Evolutionary conservation across 805 yeast genomes (phyloP).

Genomic region (Kluyveromyces dobzhanskii): DNA sequence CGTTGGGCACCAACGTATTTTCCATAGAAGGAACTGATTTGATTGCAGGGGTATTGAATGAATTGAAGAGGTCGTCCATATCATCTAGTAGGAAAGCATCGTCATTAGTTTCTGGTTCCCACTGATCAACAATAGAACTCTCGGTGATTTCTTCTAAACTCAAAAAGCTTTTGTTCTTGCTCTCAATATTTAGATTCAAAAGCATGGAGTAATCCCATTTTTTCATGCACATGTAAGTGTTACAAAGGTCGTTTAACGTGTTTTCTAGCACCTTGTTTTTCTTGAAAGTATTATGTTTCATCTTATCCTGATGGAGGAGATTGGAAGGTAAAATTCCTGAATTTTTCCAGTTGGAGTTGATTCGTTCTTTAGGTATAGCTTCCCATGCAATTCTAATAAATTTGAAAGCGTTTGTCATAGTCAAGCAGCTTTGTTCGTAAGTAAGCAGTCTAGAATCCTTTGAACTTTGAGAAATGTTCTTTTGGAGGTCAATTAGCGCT

Average conservation of each 20-base stretch:
- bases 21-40: background rate
- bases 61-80: background rate
- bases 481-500: conserved; percentile 27
- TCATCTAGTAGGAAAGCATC: conserved; percentile 1
- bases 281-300: conserved; percentile 26
- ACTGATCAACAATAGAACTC: conserved; percentile 45
- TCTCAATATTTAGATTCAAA: conserved; percentile 40
- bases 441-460: conserved; percentile 15
- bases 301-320: conserved; percentile 23
- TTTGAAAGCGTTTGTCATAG: conserved; percentile 49
- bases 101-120: conserved; percentile 23
- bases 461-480: conserved; percentile 13
- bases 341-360: conserved; percentile 37
- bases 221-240: conserved; percentile 39
- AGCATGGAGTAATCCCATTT: conserved; percentile 53
- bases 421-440: conserved; percentile 36
- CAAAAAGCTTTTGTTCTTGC: conserved; percentile 37
- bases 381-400: conserved; percentile 54
- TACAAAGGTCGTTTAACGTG: conserved; percentile 38
- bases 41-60: background rate
- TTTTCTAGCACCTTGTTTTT: conserved; percentile 33
- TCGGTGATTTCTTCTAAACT: conserved; percentile 56
- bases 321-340: conserved; percentile 34
- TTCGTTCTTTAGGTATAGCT: conserved; percentile 28
- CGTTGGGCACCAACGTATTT: background rate